phyloP scores from a whole-genome alignment of 345 rosid species.

The Eucalyptus camaldulensis region DNA sequence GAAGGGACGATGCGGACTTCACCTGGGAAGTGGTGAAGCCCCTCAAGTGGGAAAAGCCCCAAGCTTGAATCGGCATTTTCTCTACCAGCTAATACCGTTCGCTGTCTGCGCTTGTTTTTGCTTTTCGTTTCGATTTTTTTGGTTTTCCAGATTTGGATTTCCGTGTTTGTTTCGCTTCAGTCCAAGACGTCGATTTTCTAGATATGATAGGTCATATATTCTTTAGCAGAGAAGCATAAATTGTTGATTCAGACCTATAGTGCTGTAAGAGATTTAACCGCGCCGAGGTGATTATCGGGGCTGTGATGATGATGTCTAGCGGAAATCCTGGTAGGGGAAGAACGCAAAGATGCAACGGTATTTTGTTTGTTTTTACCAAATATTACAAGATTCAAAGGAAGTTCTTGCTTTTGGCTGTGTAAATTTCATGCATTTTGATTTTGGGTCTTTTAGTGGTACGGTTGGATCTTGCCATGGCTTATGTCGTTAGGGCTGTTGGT shows the following conservation, averaged over 20 bases:
- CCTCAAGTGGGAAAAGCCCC: slow-evolving; percentile 29
- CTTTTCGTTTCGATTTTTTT: not conserved
- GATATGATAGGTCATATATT: not conserved
- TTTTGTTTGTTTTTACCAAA: not conserved
- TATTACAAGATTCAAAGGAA: not conserved
- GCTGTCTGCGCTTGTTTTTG: not conserved
- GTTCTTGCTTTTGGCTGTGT: not conserved
- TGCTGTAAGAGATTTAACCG: not conserved
- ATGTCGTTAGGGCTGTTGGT: too few species aligned
- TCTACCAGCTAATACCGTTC: not conserved
- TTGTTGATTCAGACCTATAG: not conserved
- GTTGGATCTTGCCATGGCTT: too few species aligned
- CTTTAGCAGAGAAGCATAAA: not conserved
- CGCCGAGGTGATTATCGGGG: not conserved
- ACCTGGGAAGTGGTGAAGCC: slow-evolving; percentile 57
- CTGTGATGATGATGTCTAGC: not conserved
- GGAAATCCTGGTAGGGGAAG: not conserved
- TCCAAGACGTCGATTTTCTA: not conserved
- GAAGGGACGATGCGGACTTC: slow-evolving; percentile 42
- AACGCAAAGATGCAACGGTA: not conserved
- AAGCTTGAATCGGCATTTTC: slow-evolving; percentile 3
- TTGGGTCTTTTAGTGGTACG: too few species aligned
- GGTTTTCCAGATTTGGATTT: not conserved
- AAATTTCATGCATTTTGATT: too few species aligned
- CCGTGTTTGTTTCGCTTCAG: not conserved